phyloP scores from a whole-genome alignment of 2,329 filamentous ascomycete species.

The Aphanocladium album region DNA sequence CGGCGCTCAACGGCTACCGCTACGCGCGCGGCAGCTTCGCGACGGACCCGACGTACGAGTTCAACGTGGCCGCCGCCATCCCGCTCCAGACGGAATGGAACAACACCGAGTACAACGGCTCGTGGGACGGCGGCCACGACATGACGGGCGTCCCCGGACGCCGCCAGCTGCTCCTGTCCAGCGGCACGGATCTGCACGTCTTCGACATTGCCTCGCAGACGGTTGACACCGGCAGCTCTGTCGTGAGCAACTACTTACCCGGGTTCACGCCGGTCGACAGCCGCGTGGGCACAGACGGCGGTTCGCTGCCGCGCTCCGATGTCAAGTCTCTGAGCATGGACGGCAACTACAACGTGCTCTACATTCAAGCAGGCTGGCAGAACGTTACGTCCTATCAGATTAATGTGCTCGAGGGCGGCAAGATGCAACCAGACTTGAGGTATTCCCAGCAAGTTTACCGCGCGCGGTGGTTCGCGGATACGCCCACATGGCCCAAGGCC shows the following conservation, averaged over 20 bases:
- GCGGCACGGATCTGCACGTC: slow-evolving; percentile 8
- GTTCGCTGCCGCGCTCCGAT: slow-evolving; percentile 6
- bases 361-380: slow-evolving; percentile 3
- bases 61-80: neutral
- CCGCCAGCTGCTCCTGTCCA: slow-evolving; percentile 7
- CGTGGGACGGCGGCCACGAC: slow-evolving; percentile 11
- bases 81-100: slow-evolving; percentile 5
- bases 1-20: neutral
- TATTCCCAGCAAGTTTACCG: slow-evolving; percentile 3
- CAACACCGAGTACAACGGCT: neutral
- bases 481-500: slow-evolving; percentile 11
- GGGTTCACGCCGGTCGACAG: slow-evolving; percentile 10
- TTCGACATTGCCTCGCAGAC: slow-evolving; percentile 11
- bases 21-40: neutral
- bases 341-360: slow-evolving; percentile 5
- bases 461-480: slow-evolving; percentile 8
- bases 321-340: slow-evolving; percentile 11
- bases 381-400: slow-evolving; percentile 8
- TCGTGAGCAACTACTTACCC: slow-evolving; percentile 1
- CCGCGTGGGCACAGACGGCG: slow-evolving; percentile 4
- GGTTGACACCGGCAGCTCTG: neutral
- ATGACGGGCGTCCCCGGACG: slow-evolving; percentile 4
- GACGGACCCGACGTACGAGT: neutral
- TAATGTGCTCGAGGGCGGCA: neutral
- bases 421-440: neutral